These are phyloP conservation scores for Boletales sp. DNA, from an alignment of 768 basidiomycete species.

Conservation along the genomic window DNA sequence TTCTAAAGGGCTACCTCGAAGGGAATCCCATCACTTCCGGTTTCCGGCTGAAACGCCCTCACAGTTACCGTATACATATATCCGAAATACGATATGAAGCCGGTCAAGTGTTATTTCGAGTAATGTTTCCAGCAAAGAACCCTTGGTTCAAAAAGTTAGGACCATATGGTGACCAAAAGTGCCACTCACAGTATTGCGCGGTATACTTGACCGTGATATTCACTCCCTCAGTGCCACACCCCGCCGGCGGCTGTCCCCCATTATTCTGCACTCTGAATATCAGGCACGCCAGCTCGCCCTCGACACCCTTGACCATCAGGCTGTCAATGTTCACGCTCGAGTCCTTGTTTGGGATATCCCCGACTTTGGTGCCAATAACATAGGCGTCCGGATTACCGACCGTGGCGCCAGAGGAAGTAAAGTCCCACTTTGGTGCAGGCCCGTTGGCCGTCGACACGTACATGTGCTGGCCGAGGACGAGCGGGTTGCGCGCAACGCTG, in stretches of 20 bases:
- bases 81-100: no score
- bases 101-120: background rate
- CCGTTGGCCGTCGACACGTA: slow-evolving; percentile 47
- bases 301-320: slow-evolving; percentile 44
- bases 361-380: slow-evolving; percentile 43
- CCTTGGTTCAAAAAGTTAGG: background rate
- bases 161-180: background rate
- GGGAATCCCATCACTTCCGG: background rate
- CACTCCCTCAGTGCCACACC: slow-evolving; percentile 41
- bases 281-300: slow-evolving; percentile 46
- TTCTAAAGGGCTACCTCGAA: slow-evolving; percentile 8
- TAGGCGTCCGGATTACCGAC: slow-evolving; percentile 43
- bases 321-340: slow-evolving; percentile 49
- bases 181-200: slow-evolving; percentile 48
- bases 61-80: no score
- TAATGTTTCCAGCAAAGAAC: slow-evolving; percentile 4
- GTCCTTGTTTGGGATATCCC: slow-evolving; percentile 39
- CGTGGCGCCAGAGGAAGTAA: slow-evolving; percentile 39
- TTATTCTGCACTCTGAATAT: slow-evolving; percentile 52
- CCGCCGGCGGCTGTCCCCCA: slow-evolving; percentile 52
- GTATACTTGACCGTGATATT: slow-evolving; percentile 48
- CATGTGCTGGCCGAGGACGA: slow-evolving; percentile 51
- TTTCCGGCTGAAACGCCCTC: no score
- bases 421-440: slow-evolving; percentile 54
- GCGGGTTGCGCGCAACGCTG: slow-evolving; percentile 6